These are phyloP conservation scores for Didymella segeticola DNA, from an alignment of 2,329 filamentous ascomycete genomes.

Conservation along the genomic window DNA sequence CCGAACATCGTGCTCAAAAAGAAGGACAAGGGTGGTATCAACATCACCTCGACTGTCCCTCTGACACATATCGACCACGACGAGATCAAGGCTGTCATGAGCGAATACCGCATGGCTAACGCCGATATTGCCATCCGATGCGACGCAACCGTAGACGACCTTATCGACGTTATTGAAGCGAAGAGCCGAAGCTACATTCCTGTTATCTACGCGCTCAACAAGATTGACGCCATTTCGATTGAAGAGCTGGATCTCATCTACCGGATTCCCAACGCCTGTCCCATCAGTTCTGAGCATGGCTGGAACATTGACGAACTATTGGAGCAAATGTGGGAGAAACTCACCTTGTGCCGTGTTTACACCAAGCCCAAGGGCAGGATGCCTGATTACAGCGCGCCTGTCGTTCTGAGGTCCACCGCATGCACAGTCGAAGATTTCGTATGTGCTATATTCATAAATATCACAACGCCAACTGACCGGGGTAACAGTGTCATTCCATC, in stretches of 20 bases:
- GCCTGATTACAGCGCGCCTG: constrained; percentile 90
- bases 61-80: constrained; percentile 92
- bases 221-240: constrained; percentile 97
- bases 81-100: constrained; percentile 98
- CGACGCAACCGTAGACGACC: constrained; percentile 94
- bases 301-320: constrained; percentile 98
- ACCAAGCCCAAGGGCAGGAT: constrained; percentile 96
- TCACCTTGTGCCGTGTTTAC: constrained; percentile 90
- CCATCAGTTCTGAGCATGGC: constrained; percentile 91
- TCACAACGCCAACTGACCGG: constrained; percentile 45
- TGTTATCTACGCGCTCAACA: constrained; percentile 99
- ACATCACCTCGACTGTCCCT: constrained; percentile 92
- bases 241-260: constrained; percentile 97
- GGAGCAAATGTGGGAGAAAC: constrained; percentile 98
- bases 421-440: constrained; percentile 98
- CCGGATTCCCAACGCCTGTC: constrained; percentile 94
- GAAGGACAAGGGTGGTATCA: constrained; percentile 98
- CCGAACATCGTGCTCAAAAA: constrained; percentile 99
- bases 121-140: constrained; percentile 98
- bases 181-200: constrained; percentile 96
- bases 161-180: constrained; percentile 95
- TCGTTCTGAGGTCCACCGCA: constrained; percentile 81
- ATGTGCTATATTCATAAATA: constrained; percentile 51
- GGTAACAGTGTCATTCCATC: constrained; percentile 85
- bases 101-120: constrained; percentile 94